Percentiles rank a stretch among this genome's conserved stretches.
These are phyloP conservation scores for Monilinia fructigena DNA, from an alignment of 2,329 filamentous ascomycete species.

Conservation along the genomic window DNA sequence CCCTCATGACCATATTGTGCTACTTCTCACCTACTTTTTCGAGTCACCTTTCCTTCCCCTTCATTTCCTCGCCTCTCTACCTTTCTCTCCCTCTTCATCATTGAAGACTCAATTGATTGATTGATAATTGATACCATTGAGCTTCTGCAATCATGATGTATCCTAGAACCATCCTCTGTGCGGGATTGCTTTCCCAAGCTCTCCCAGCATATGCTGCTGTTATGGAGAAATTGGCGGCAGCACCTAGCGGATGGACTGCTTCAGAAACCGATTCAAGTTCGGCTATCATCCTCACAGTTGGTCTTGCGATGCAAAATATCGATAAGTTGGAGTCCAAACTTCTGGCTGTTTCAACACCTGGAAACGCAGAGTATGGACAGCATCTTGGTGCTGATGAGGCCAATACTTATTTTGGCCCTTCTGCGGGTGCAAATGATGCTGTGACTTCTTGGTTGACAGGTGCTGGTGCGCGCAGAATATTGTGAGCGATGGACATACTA, in stretches of 20 bases:
- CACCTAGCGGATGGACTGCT: slow-evolving; percentile 30
- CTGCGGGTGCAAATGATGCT: slow-evolving; percentile 48
- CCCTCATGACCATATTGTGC: neutral
- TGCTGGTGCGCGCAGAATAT: slow-evolving; percentile 50
- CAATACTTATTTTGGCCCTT: slow-evolving; percentile 52
- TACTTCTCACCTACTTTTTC: neutral
- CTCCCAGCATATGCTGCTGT: slow-evolving; percentile 14
- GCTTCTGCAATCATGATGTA: slow-evolving; percentile 20
- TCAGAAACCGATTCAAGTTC: slow-evolving; percentile 18
- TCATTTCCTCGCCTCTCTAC: neutral
- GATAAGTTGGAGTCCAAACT: slow-evolving; percentile 46
- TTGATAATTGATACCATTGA: neutral
- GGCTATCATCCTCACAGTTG: slow-evolving; percentile 39
- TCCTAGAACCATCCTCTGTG: slow-evolving; percentile 15
- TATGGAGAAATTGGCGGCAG: slow-evolving; percentile 25
- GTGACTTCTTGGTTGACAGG: slow-evolving; percentile 56
- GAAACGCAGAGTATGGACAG: slow-evolving; percentile 52
- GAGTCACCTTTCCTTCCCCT: neutral
- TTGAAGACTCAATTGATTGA: neutral
- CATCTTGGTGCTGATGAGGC: slow-evolving; percentile 53
- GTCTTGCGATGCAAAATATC: slow-evolving; percentile 47
- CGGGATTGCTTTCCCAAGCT: slow-evolving; percentile 22
- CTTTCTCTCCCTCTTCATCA: neutral
- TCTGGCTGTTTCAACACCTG: slow-evolving; percentile 49
- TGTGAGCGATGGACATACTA: slow-evolving; percentile 53